Evolutionary conservation across 2,329 filamentous ascomycete genomes (phyloP), one percentile per base, ranked within the genome.

Genomic region (Verticillium albo-atrum): DNA sequence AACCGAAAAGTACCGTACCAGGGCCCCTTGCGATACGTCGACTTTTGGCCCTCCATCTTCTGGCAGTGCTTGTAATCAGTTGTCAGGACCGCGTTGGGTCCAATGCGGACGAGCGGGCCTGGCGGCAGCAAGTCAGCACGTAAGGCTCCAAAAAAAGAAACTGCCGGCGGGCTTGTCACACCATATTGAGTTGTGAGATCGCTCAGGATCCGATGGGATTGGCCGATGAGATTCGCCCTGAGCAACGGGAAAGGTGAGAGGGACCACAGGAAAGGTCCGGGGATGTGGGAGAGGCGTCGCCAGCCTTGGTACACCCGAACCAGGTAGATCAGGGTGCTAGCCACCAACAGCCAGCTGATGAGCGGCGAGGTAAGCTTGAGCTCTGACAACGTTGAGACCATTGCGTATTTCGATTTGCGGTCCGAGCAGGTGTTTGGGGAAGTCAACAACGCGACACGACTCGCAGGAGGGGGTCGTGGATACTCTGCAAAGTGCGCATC

Each of bases 21-120:
- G 34, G 70, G 62, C 14, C 71, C 73, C 58, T 73, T 74, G 27
- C 66, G 71, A 63, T 75, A 75, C 5, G 69, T 62, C n/a, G 74
- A 75, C 17, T 72, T 72, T 35, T 69, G 71, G 23, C 68, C 70
- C 60, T 70, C 73, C 63, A 74, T 69, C 58, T 62, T 69, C 26
- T 67, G 67, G 35, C 70, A 60, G 10, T 67, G 64, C 3, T 70
- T 72, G 0, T 75, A 73, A 58, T 80, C 78, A 23, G 70, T 68
- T 1, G 73, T 77, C 3, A 75, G 61, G 1, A 80, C 65, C 35
- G 76, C 70, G 51, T 77, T 76, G 10, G 78, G 77, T 0, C 77
- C 77, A 34, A 79, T 73, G 5, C 78, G 73, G 2, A 73, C 72
- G 12, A 79, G 67, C 5, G 72, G 65, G 2, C 74, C 74, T 69